Conservation (phyloP, 1,284 basidiomycete species). For the Vanrija sp. region DNA sequence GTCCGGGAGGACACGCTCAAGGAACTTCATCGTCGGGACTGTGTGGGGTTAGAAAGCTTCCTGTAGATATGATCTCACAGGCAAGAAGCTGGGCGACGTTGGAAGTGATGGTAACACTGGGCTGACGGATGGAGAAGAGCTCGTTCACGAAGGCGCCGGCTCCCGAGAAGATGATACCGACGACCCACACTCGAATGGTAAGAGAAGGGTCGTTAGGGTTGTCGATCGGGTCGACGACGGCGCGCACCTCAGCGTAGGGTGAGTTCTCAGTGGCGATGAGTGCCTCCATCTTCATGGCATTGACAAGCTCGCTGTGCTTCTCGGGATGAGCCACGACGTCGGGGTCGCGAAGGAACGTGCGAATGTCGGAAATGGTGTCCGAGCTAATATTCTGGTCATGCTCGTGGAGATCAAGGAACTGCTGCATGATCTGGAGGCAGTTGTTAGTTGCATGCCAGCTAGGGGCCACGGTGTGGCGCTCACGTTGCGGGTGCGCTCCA, state of each 20-base stretch:
- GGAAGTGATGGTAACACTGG: constrained; percentile 27
- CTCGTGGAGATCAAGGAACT: constrained; percentile 23
- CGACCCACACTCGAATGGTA: constrained; percentile 76
- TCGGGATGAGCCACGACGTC: constrained; percentile 23
- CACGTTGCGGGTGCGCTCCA: constrained; percentile 18
- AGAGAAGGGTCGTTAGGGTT: constrained; percentile 73
- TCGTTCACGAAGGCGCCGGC: constrained; percentile 67
- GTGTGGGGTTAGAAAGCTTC: neutral
- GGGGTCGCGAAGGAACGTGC: constrained; percentile 25
- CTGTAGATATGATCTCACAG: constrained; percentile 5
- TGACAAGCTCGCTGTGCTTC: constrained; percentile 25
- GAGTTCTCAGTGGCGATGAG: constrained; percentile 52
- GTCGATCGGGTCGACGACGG: constrained; percentile 71
- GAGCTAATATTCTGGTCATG: constrained; percentile 35
- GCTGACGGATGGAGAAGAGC: constrained; percentile 48
- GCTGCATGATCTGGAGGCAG: constrained; percentile 17
- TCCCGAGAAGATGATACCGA: constrained; percentile 54
- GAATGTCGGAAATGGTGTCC: constrained; percentile 17
- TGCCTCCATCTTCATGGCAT: constrained; percentile 37
- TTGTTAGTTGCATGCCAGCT: neutral
- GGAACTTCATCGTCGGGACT: constrained; percentile 24
- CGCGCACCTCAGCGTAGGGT: constrained; percentile 82
- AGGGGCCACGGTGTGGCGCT: neutral
- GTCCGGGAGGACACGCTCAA: constrained; percentile 11
- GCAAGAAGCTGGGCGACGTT: constrained; percentile 33